Evolutionary conservation across 2,329 filamentous ascomycete genomes (phyloP).

Genomic region (Fusarium tupiense): DNA sequence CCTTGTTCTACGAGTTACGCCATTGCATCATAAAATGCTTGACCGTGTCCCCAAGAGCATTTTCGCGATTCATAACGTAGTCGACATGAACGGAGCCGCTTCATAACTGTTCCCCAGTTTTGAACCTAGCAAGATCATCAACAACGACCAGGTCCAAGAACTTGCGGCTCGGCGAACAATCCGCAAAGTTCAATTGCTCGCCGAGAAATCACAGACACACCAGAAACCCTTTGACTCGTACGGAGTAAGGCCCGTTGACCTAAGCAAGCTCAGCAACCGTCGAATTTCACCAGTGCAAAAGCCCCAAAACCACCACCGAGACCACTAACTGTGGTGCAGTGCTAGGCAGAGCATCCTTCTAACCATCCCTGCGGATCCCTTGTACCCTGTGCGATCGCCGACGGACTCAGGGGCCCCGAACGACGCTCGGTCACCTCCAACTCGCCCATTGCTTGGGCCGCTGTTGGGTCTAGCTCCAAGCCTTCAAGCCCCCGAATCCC

Average conservation of each 20-base stretch:
- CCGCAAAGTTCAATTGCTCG: not conserved
- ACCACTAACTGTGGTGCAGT: slow-evolving; percentile 2
- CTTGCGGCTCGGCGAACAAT: slow-evolving; percentile 4
- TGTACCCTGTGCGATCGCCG: slow-evolving; percentile 40
- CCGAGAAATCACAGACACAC: not conserved
- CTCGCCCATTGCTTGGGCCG: slow-evolving; percentile 34
- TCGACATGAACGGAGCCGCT: not conserved
- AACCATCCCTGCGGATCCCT: slow-evolving; percentile 28
- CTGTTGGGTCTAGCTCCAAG: slow-evolving; percentile 44
- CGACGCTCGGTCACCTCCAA: slow-evolving; percentile 43
- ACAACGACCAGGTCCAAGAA: not conserved
- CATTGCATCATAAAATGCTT: slow-evolving; percentile 5
- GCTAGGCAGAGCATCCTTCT: slow-evolving; percentile 17
- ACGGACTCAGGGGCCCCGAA: slow-evolving; percentile 43
- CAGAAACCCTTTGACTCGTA: slow-evolving; percentile 22
- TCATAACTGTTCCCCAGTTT: slow-evolving; percentile 5
- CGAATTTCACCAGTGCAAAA: slow-evolving; percentile 8
- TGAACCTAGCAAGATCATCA: not conserved
- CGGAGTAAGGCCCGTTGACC: not conserved
- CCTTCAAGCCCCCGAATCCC: slow-evolving; percentile 36
- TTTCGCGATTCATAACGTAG: not conserved
- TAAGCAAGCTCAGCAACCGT: slow-evolving; percentile 23
- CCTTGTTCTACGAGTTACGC: not conserved
- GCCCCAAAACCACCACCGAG: slow-evolving; percentile 3
- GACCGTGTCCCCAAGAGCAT: not conserved